Evolutionary conservation across 2,329 filamentous ascomycete genomes (phyloP), one percentile per base, ranked within the genome.

Genomic region (Graphilbum ipis-grandicollis): DNA sequence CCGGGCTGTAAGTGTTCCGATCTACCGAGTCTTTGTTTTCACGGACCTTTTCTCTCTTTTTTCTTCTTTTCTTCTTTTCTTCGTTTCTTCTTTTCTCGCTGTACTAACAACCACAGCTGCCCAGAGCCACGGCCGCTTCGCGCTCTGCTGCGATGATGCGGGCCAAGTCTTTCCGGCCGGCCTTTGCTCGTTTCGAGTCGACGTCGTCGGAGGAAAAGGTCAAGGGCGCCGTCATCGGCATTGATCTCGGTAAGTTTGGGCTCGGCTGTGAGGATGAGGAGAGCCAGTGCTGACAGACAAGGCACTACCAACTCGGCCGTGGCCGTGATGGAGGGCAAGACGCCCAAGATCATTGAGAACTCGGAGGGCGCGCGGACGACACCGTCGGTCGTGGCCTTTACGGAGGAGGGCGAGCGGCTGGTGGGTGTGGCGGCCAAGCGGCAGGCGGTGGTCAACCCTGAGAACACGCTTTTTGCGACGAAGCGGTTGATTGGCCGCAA

Each of bases 401-500:
- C 86, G 47, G 79, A 92, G 65, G 85, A 93, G 57, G 86, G 86
- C 48, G 88, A 96, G 72, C 80, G 88, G 55, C 71, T 96, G 44
- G 88, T 96, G 48, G 88, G 88, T 79, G 85, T 94, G 48, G 84
- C 88, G 44, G 88, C 88, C 52, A 96, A 96, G 75, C 85, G 86
- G 56, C 88, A 96, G 67, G 88, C 86, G 46, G 88, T 94, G 50
- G 86, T 96, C 53, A 96, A 96, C 71, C 88, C 88, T 43, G 86
- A 94, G 63, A 94, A 94, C 71, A 96, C 88, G 40, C 76, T 96
- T 41, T 96, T 94, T 60, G 88, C 86, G 59, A 94, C 88, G 48
- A 96, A 96, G 78, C 84, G 88, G 74, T 76, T 96, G 58, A 94
- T 96, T 60, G 88, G 88, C 55, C 83, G 88, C 59, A 94, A 94